Base-by-base conservation (phyloP, 1,284 basidiomycete species). In the Marasmius tenuissimus region DNA sequence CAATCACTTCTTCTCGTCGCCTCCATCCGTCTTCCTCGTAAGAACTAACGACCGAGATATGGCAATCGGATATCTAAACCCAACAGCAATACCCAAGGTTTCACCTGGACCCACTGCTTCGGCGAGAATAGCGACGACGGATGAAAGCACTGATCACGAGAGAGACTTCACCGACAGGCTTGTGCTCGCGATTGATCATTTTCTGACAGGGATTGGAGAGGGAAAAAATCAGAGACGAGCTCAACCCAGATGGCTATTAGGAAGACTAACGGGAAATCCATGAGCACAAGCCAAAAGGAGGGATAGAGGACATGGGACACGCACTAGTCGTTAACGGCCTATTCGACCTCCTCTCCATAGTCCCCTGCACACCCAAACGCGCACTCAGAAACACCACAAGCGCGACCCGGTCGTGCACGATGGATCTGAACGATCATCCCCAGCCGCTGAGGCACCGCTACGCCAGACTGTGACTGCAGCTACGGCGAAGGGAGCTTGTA, bases 241-340 rank as follows among this genome's bases (percentile, higher is more conserved):
- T 90, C 87, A 60, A 88, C 88, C 88, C 87, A 90, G 14, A 87
- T 85, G n/a, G 86, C 88, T 4, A 87, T 90, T 20, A 90, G 76
- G 53, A 86, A 83, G 51, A 85, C 85, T 82, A 61, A 39, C 11
- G 53, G 35, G 54, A 37, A 5, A 48, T 35, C 18, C 38, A 27
- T 27, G 4, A 27, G 4, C 27, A 27, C 27, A 27, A n/a, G n/a
- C n/a, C n/a, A n/a, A n/a, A n/a, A n/a, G n/a, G n/a, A n/a, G n/a
- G n/a, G n/a, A n/a, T n/a, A n/a, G n/a, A n/a, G n/a, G n/a, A n/a
- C n/a, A n/a, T n/a, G n/a, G n/a, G 49, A 18, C 12, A 68, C 81
- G 63, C 54, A 85, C 83, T 78, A 34, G 83, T 85, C 22, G 85
- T 88, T 22, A 89, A 87, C 61, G 86, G 84, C 11, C 82, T 83